Evolutionary conservation across 441 rosid genomes (phyloP).

Genomic region (Gossypium schwendimanii): DNA sequence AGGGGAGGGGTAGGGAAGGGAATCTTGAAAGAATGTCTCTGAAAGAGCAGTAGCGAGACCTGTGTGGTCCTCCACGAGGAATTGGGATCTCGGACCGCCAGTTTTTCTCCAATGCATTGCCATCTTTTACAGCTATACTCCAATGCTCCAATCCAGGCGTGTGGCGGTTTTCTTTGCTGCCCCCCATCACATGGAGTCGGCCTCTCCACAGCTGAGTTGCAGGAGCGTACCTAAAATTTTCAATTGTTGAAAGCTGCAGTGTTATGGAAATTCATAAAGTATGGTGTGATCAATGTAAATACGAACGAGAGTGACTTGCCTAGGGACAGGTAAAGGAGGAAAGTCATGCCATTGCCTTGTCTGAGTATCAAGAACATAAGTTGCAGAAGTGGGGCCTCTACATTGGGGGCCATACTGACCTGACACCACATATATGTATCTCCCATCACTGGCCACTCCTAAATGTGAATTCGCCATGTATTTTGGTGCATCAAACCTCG

Average conservation of each 20-base stretch:
- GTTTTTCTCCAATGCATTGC: constrained; percentile 50
- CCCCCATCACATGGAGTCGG: constrained; percentile 91
- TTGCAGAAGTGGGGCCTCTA: constrained; percentile 50
- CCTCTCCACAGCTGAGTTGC: constrained; percentile 94
- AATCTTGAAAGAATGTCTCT: background rate
- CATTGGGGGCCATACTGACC: constrained; percentile 88
- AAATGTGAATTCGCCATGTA: constrained; percentile 87
- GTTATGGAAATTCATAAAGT: background rate
- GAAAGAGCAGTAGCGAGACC: constrained; percentile 30
- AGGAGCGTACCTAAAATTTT: constrained; percentile 65
- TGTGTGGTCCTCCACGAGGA: constrained; percentile 96
- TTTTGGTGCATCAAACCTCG: constrained; percentile 54
- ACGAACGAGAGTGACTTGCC: constrained; percentile 26
- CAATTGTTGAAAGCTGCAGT: background rate
- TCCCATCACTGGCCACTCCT: constrained; percentile 70
- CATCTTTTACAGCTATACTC: constrained; percentile 82
- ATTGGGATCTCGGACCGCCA: constrained; percentile 67
- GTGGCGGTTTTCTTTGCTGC: constrained; percentile 85
- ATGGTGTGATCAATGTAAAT: background rate
- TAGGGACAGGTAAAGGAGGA: constrained; percentile 63
- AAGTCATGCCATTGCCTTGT: constrained; percentile 53
- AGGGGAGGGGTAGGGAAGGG: background rate
- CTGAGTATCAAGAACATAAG: constrained; percentile 54
- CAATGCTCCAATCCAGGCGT: constrained; percentile 76
- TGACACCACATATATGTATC: constrained; percentile 61